Evolutionary conservation across 1,284 basidiomycete genomes (phyloP), one percentile per base, ranked within the genome.

Genomic region (Leccinum subrobustum): DNA sequence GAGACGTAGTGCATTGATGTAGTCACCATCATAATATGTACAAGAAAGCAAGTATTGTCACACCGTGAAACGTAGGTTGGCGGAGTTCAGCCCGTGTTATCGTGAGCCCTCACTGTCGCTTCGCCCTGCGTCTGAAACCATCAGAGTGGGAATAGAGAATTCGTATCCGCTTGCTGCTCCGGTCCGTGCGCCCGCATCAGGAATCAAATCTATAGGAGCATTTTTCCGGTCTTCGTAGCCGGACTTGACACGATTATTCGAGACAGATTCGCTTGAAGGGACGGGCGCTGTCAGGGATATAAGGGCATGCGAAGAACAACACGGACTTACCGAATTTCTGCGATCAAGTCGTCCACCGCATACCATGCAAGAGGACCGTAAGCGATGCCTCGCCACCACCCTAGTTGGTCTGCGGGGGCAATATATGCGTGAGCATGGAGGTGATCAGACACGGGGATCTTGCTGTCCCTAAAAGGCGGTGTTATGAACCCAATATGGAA

Each of bases 401-500:
- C 87, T 68, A 86, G 76, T 27, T 81, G 76, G 72, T 91, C 86
- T 4, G 83, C 78, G 14, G 86, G 83, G 14, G 77, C 78, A 58
- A 89, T 79, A 70, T 85, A 91, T 12, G 87, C 88, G 70, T 92
- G 89, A 2, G 82, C 83, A 71, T 91, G 89, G 31, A 91, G 78
- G 70, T 91, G 89, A 73, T 91, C 88, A 29, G 85, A 87, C 50
- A 91, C 83, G 12, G 89, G 88, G 55, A 91, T 89, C 72, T 87
- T 88, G 73, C 75, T 83, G 68, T 91, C 88, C 66, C 80, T 83
- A 77, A 89, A 90, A 0, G 88, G 88, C 7, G 87, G 84, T 0
- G 86, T 87, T 65, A 90, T 89, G 77, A 91, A 91, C 47, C 88
- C 88, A 62, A 91, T 58, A 20, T 37, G 55, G 56, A 35, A 58